Percentiles rank a stretch among this genome's conserved stretches.
phyloP scores from a whole-genome alignment of 2,329 filamentous ascomycete species.

The Paracoccidioides lutzii region DNA sequence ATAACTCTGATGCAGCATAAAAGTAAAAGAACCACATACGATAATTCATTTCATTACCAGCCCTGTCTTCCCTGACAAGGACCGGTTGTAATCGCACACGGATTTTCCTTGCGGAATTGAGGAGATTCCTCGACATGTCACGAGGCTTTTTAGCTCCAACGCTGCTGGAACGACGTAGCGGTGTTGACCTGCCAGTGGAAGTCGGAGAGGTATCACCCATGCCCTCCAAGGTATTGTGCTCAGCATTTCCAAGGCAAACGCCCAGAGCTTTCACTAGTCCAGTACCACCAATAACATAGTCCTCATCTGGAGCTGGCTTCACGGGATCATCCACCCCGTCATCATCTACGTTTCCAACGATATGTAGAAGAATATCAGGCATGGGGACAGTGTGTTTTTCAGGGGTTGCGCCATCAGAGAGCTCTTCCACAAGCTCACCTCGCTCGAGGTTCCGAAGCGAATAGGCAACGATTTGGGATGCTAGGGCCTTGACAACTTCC shows the following conservation, averaged over 20 bases:
- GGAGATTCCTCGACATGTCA: slow-evolving; percentile 83
- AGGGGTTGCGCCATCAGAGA: slow-evolving; percentile 30
- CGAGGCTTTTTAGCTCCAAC: slow-evolving; percentile 56
- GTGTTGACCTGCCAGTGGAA: slow-evolving; percentile 42
- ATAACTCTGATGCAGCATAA: neutral
- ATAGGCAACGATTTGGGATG: slow-evolving; percentile 89
- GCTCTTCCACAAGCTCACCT: slow-evolving; percentile 51
- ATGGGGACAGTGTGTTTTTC: slow-evolving; percentile 45
- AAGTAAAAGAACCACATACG: slow-evolving; percentile 43
- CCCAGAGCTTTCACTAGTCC: slow-evolving; percentile 89
- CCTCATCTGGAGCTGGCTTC: slow-evolving; percentile 67
- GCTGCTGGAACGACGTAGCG: slow-evolving; percentile 37
- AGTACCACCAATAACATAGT: slow-evolving; percentile 91
- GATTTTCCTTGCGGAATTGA: slow-evolving; percentile 81
- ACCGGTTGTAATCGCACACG: slow-evolving; percentile 70
- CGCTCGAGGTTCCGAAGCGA: slow-evolving; percentile 83
- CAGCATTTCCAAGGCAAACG: slow-evolving; percentile 75
- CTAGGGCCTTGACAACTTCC: slow-evolving; percentile 81
- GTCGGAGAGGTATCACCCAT: slow-evolving; percentile 28
- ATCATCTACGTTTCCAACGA: slow-evolving; percentile 59
- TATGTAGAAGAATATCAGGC: slow-evolving; percentile 73
- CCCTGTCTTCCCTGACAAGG: slow-evolving; percentile 58
- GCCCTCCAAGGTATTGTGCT: slow-evolving; percentile 29
- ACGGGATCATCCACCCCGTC: slow-evolving; percentile 37
- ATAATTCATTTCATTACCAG: slow-evolving; percentile 62